Conservation (phyloP, 495 filamentous ascomycete genomes). For the Penicillium verhagenii region DNA sequence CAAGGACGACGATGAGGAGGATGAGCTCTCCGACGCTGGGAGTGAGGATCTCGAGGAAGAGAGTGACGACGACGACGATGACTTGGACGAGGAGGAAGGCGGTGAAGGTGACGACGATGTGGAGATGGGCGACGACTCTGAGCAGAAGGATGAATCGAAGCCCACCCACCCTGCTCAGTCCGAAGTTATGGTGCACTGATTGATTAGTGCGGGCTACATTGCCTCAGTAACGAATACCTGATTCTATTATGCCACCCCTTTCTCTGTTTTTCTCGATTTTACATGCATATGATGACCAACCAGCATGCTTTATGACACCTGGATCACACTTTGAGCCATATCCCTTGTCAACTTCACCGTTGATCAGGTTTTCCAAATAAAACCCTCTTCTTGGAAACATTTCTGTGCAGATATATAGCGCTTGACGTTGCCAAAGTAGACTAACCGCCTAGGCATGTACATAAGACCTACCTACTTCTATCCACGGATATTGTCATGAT, state of each 20-base stretch:
- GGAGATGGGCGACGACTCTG: conserved; percentile 71
- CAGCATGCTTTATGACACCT: conserved; percentile 37
- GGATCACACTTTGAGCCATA: conserved; percentile 12
- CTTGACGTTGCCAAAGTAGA: neutral
- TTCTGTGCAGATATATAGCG: neutral
- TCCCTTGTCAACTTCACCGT: conserved; percentile 16
- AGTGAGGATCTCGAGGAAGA: conserved; percentile 97
- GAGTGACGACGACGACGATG: conserved; percentile 85
- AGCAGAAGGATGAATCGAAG: conserved; percentile 28
- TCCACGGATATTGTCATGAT: too few species aligned
- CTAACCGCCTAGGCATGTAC: conserved; percentile 2
- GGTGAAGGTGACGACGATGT: conserved; percentile 75
- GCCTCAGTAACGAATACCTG: neutral
- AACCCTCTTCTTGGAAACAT: conserved; percentile 20
- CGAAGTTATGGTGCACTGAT: conserved; percentile 55
- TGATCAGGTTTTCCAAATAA: conserved; percentile 32
- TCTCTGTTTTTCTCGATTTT: conserved; percentile 4
- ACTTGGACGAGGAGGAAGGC: conserved; percentile 70
- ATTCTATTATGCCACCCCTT: neutral
- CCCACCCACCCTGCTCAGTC: conserved; percentile 38
- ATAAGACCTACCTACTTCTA: too few species aligned
- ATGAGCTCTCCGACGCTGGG: conserved; percentile 78
- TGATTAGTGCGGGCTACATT: neutral
- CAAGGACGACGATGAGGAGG: conserved; percentile 69
- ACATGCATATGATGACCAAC: conserved; percentile 18